Conservation (phyloP, 1,284 basidiomycete species). For the Cystobasidium pallidum region DNA sequence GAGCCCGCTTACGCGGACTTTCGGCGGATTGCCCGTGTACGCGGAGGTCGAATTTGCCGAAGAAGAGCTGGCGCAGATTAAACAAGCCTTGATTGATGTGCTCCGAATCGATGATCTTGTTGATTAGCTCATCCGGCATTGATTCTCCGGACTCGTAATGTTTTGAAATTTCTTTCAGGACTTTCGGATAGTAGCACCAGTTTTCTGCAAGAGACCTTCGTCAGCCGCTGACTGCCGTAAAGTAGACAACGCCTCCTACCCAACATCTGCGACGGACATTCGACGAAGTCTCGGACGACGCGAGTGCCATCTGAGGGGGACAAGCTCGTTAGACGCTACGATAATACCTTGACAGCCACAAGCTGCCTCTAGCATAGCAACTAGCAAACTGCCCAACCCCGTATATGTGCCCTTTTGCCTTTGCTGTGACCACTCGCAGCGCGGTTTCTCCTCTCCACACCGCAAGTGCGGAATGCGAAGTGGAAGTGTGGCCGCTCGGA, state of each 20-base stretch:
- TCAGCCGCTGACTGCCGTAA: conserved; percentile 58
- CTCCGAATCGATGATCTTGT: conserved; percentile 76
- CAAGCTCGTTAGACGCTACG: conserved; percentile 19
- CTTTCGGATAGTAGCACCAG: conserved; percentile 65
- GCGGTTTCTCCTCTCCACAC: too few relatives aligned
- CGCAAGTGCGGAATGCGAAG: too few relatives aligned
- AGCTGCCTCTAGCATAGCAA: too few relatives aligned
- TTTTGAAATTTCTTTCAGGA: conserved; percentile 72
- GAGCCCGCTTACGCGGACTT: neutral
- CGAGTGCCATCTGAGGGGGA: conserved; percentile 54
- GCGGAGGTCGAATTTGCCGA: conserved; percentile 75
- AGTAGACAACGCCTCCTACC: conserved; percentile 65
- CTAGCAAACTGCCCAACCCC: too few relatives aligned
- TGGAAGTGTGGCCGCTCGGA: too few relatives aligned
- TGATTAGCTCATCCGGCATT: conserved; percentile 72
- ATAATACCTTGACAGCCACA: too few relatives aligned
- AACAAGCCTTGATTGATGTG: conserved; percentile 78
- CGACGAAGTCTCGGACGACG: conserved; percentile 80
- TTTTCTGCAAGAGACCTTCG: conserved; percentile 63
- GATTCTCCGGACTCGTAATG: conserved; percentile 74
- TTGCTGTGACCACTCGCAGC: too few relatives aligned
- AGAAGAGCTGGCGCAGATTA: conserved; percentile 79
- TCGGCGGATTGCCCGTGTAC: conserved; percentile 61
- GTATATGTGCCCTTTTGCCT: too few relatives aligned
- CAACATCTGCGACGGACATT: conserved; percentile 54